These are phyloP conservation scores for Pezicula rhizophila DNA, from an alignment of 2,329 filamentous ascomycete genomes.

Conservation along the genomic window DNA sequence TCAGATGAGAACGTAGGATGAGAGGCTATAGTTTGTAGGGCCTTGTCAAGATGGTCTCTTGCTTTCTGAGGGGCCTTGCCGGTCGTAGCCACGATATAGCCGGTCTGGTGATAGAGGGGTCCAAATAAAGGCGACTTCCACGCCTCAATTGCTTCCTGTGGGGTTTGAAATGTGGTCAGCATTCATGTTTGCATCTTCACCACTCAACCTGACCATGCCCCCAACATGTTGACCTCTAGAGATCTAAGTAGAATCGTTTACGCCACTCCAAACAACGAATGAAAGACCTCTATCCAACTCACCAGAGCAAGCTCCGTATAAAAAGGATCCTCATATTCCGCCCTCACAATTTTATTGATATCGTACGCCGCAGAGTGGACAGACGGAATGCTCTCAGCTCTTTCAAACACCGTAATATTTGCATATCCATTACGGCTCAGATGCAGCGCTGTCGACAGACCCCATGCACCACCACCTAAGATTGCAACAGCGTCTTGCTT, in stretches of 20 bases:
- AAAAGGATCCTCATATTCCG: constrained; percentile 51
- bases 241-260: too few species aligned
- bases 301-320: constrained; percentile 44
- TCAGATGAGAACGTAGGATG: constrained; percentile 26
- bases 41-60: constrained; percentile 30
- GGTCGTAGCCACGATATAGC: constrained; percentile 38
- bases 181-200: not conserved
- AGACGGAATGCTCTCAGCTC: constrained; percentile 6
- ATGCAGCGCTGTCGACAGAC: not conserved
- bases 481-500: too few species aligned
- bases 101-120: constrained; percentile 40
- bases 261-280: too few species aligned
- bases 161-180: too few species aligned
- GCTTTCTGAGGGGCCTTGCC: constrained; percentile 36
- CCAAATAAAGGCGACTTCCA: constrained; percentile 41
- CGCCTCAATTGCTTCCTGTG: constrained; percentile 36
- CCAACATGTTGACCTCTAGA: too few species aligned
- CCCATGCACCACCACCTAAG: not conserved
- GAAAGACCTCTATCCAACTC: too few species aligned
- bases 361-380: constrained; percentile 48
- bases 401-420: not conserved
- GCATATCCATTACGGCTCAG: not conserved
- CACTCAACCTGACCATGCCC: too few species aligned
- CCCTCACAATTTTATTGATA: constrained; percentile 54
- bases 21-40: constrained; percentile 29